A percentile compares a stretch with the other conserved stretches of the same genome.
Conservation (phyloP, 1,284 basidiomycete genomes). For the Fomitopsis palustris region DNA sequence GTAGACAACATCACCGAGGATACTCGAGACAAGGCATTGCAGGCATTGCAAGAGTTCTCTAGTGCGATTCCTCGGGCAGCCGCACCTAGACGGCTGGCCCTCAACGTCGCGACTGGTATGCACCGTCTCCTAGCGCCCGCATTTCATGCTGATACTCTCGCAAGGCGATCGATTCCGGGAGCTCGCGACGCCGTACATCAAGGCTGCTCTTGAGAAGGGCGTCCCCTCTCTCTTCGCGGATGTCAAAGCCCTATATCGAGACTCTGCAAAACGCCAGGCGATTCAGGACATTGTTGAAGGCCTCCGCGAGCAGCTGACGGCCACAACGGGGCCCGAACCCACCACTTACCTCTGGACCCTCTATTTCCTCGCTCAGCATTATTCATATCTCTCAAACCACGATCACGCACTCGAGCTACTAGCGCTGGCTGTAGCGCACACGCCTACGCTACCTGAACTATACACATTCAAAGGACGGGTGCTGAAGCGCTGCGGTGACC, state of each 20-base stretch:
- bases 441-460: conserved; percentile 92
- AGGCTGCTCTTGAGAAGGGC: conserved; percentile 75
- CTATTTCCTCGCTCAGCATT: conserved; percentile 93
- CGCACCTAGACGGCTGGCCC: conserved; percentile 71
- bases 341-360: conserved; percentile 93
- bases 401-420: conserved; percentile 66
- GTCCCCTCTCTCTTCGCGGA: conserved; percentile 95
- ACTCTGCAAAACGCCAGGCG: conserved; percentile 58
- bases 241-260: conserved; percentile 80
- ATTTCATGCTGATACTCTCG: neutral
- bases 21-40: conserved; percentile 51
- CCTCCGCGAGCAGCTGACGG: conserved; percentile 37
- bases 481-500: conserved; percentile 86
- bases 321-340: conserved; percentile 50
- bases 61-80: conserved; percentile 63
- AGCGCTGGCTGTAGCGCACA: conserved; percentile 72
- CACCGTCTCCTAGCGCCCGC: neutral
- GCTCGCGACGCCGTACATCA: conserved; percentile 70
- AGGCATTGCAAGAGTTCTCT: conserved; percentile 57
- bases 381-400: conserved; percentile 63
- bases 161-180: conserved; percentile 63
- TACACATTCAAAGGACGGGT: conserved; percentile 83
- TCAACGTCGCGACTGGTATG: conserved; percentile 61
- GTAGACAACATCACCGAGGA: conserved; percentile 45
- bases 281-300: conserved; percentile 75